These are phyloP conservation scores for Tritrichomonas musculus DNA, from an alignment of 208 protist species.

Conservation along the genomic window DNA sequence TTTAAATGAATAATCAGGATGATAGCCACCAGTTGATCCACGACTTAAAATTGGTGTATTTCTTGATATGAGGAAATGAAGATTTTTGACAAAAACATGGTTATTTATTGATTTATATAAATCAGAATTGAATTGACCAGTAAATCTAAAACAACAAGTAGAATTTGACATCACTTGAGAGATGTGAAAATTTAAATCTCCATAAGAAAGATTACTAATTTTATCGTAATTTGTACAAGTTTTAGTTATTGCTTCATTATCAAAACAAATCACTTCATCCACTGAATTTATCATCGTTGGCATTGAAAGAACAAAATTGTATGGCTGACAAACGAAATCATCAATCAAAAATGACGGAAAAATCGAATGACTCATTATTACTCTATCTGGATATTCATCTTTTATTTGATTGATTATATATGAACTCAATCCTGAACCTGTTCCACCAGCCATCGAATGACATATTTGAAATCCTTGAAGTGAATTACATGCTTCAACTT, in stretches of 20 bases:
- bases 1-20: conserved; percentile 69
- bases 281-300: conserved; percentile 63
- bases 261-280: conserved; percentile 54
- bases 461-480: conserved; percentile 68
- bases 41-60: too few relatives aligned
- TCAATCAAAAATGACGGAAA: conserved; percentile 67
- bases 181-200: conserved; percentile 64
- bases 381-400: conserved; percentile 66
- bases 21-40: conserved; percentile 66
- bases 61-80: conserved; percentile 76
- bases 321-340: too few relatives aligned
- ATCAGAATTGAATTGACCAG: conserved; percentile 68
- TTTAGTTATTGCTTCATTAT: conserved; percentile 68
- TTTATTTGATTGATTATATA: conserved; percentile 61
- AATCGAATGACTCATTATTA: conserved; percentile 65
- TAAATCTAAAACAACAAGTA: conserved; percentile 65
- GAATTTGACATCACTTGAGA: conserved; percentile 64
- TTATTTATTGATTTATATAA: conserved; percentile 60
- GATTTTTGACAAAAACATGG: conserved; percentile 64
- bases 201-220: conserved; percentile 59
- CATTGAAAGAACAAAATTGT: conserved; percentile 59
- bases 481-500: conserved; percentile 64
- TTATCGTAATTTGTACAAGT: conserved; percentile 66
- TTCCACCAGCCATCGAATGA: conserved; percentile 68
- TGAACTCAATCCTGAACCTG: conserved; percentile 67